Base-by-base conservation (phyloP, 1,284 basidiomycete species). In the Caloboletus firmus region DNA sequence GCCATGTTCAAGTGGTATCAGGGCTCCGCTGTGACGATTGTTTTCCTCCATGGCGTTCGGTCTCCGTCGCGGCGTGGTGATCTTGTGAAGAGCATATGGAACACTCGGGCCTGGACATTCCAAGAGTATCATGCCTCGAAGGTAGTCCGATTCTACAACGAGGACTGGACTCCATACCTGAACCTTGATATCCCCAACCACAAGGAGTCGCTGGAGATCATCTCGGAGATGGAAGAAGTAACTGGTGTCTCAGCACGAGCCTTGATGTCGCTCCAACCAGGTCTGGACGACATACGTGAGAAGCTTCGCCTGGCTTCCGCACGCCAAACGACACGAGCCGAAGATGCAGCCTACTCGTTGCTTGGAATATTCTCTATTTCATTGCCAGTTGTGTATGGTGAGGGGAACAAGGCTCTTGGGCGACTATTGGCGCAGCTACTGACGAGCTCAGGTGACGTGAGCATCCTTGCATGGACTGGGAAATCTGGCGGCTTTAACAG, bases 1-100 rank as follows among this genome's bases (percentile, higher is more conserved):
- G 9, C 55, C 2, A 56, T 56, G 55, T 58, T 54, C 41, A 58
- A 41, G n/a, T 57, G 56, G 56, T 58, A 58, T 9, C 22, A 40
- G 9, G 50, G 45, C 9, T 54, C 56, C 0, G 7, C 42, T 2
- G 1, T 55, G 15, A 59, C 51, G 0, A 24, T 58, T 10, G n/a
- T 59, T 6, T 49, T 49, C 10, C 56, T 58, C 20, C 30, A 42
- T 18, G 57, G 39, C 1, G 43, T 55, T 17, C 28, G 6, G 2
- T 57, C 46, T 13, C 34, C 42, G 1, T 48, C 56, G 5, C n/a
- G 1, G 5, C 37, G 13, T 3, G 56, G 56, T 4, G 34, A 35
- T n/a, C 34, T 35, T 4, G 7, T 3, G 34, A 35, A 4, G 8
- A 35, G 34, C 17, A n/a, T 35, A n/a, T 35, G 34, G 34, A 35